Base-by-base conservation (phyloP, 148 eudicot species). In the Camellia sinensis region DNA sequence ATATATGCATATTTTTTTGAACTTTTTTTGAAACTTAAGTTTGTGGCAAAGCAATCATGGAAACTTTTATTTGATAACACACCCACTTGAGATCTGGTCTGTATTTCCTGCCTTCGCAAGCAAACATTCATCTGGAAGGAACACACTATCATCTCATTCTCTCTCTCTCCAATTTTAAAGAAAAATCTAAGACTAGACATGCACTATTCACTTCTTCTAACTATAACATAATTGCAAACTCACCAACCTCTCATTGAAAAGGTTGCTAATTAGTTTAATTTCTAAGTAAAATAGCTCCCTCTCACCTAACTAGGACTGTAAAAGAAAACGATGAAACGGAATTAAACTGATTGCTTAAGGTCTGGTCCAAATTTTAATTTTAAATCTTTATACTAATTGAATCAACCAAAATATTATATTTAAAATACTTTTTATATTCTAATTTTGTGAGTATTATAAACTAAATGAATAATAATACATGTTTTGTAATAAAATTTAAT, bases 91-190 rank as follows among this genome's bases (percentile, higher is more conserved):
- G 70, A 54, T 71, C 76, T 56, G 76, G 48, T 76, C 73, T 77
- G 82, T 76, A 37, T 56, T 79, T 76, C 76, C 83, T 82, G 65
- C 52, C 68, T 71, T 76, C 46, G 7, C 77, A 85, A 85, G 87
- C 87, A 82, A 85, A 45, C 63, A 29, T 65, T 57, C 74, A 3
- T 62, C 62, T 76, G 5, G 52, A 48, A 48, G 37, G 37, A 48
- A 48, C 52, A 48, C 52, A 48, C 6, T 48, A 48, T 7, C 52
- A 17, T 8, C 17, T 37, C 18, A 18, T 40, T 5, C n/a, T 18
- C 8, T 43, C 77, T 63, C 50, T 14, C 69, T 50, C 15, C 2
- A 48, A 71, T 71, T 4, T 22, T n/a, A 14, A 14, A 48, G 52
- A 4, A 48, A 48, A 7, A 50, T 29, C 37, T 29, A 14, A 45